A percentile compares a stretch with the other conserved stretches of the same genome.
These are phyloP conservation scores for Colletotrichum lini DNA, from an alignment of 2,329 filamentous ascomycete species.

Conservation along the genomic window DNA sequence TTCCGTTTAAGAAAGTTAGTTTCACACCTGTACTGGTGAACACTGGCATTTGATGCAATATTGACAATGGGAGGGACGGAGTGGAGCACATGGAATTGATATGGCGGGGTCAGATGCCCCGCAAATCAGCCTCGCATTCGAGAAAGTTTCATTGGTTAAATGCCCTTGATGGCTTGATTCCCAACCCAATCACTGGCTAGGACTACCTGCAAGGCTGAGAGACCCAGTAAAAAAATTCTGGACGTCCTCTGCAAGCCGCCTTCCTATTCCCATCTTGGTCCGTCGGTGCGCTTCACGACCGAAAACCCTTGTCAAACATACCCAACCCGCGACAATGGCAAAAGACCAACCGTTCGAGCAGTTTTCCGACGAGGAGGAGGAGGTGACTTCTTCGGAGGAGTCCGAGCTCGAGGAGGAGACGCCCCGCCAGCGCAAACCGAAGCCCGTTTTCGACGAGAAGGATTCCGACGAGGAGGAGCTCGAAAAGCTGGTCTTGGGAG, in stretches of 20 bases:
- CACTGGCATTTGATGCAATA: neutral
- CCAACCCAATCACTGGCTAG: neutral
- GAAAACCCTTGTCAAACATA: slow-evolving; percentile 12
- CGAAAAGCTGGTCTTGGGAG: slow-evolving; percentile 90
- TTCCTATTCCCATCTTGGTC: slow-evolving; percentile 2
- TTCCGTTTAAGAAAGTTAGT: too few species aligned
- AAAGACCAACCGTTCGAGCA: slow-evolving; percentile 43
- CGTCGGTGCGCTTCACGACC: slow-evolving; percentile 15
- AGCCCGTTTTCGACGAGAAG: slow-evolving; percentile 68
- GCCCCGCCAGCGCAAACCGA: slow-evolving; percentile 44
- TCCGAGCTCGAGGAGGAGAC: slow-evolving; percentile 47
- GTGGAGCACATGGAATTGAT: neutral
- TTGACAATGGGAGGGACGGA: neutral
- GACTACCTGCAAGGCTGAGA: slow-evolving; percentile 30
- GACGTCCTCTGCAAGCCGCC: slow-evolving; percentile 22
- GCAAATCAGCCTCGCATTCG: slow-evolving; percentile 6
- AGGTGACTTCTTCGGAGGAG: slow-evolving; percentile 34
- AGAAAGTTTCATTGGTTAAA: neutral
- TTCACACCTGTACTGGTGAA: too few species aligned
- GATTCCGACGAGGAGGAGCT: slow-evolving; percentile 88
- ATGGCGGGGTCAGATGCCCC: slow-evolving; percentile 7
- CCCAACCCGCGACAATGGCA: slow-evolving; percentile 35
- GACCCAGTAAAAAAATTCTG: slow-evolving; percentile 41
- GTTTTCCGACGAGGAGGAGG: slow-evolving; percentile 43
- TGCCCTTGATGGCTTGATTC: accelerated